Conservation (phyloP, 2,329 filamentous ascomycete genomes). For the Alternaria longipes region DNA sequence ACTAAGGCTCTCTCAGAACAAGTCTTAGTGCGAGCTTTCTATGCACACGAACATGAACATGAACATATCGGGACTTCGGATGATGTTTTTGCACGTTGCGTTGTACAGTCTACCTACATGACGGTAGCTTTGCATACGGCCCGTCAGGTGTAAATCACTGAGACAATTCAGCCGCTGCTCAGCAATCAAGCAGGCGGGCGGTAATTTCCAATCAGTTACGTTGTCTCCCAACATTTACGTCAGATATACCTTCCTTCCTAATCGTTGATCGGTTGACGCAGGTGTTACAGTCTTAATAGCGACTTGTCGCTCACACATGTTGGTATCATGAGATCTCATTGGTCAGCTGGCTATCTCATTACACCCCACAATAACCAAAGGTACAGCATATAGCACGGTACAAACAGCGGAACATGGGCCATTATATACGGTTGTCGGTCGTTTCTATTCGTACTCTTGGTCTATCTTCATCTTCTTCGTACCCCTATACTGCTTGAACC, state of each 20-base stretch:
- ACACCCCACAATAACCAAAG: background rate
- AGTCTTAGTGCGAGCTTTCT: background rate
- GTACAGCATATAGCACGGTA: background rate
- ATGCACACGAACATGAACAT: background rate
- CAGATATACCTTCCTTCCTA: background rate
- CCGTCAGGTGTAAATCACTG: background rate
- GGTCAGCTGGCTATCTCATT: slow-evolving; percentile 7
- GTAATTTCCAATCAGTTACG: background rate
- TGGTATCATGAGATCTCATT: slow-evolving; percentile 13
- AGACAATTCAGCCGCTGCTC: background rate
- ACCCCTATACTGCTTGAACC: slow-evolving; percentile 1
- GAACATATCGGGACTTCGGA: background rate
- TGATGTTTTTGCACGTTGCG: background rate
- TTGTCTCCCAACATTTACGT: background rate
- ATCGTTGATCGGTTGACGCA: background rate
- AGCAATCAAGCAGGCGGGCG: too few species aligned
- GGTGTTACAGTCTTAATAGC: background rate
- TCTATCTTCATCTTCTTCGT: background rate
- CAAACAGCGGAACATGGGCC: background rate
- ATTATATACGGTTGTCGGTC: background rate
- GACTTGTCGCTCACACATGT: slow-evolving; percentile 17
- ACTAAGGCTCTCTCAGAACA: slow-evolving; percentile 8
- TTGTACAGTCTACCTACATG: background rate
- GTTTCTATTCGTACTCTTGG: background rate
- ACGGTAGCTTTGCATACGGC: background rate